Conservation (phyloP, 2,329 filamentous ascomycete genomes). For the Penicillium sp. region DNA sequence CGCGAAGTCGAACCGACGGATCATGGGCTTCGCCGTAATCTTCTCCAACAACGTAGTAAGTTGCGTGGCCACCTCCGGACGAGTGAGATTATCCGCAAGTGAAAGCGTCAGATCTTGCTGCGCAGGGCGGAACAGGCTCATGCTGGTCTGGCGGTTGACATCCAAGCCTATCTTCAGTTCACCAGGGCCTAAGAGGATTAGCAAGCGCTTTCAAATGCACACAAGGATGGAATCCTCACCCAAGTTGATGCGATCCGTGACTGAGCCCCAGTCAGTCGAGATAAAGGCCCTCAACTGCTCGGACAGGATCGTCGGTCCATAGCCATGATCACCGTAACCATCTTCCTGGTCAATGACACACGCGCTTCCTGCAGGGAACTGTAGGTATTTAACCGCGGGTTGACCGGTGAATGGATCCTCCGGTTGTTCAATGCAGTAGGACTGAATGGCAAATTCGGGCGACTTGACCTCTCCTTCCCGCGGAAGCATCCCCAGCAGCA, state of each 20-base stretch:
- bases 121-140: conserved; percentile 66
- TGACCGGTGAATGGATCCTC: conserved; percentile 32
- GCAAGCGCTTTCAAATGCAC: not conserved
- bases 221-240: conserved; percentile 37
- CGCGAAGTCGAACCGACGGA: conserved; percentile 69
- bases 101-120: conserved; percentile 76
- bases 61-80: conserved; percentile 59
- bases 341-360: conserved; percentile 68
- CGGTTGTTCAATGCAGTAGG: conserved; percentile 58
- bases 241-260: conserved; percentile 81
- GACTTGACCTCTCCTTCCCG: conserved; percentile 66
- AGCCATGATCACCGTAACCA: conserved; percentile 52
- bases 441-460: conserved; percentile 63
- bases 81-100: conserved; percentile 63
- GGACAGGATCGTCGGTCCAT: conserved; percentile 66
- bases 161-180: conserved; percentile 66
- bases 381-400: conserved; percentile 32
- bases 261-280: conserved; percentile 69
- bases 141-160: conserved; percentile 56
- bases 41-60: conserved; percentile 61
- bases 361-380: conserved; percentile 37
- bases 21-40: conserved; percentile 57
- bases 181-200: conserved; percentile 53
- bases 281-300: conserved; percentile 72
- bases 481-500: conserved; percentile 69